Evolutionary conservation across 805 yeast species (phyloP), one percentile per base, ranked within the genome.

Genomic region (Vanderwaltozyma verrucispora): DNA sequence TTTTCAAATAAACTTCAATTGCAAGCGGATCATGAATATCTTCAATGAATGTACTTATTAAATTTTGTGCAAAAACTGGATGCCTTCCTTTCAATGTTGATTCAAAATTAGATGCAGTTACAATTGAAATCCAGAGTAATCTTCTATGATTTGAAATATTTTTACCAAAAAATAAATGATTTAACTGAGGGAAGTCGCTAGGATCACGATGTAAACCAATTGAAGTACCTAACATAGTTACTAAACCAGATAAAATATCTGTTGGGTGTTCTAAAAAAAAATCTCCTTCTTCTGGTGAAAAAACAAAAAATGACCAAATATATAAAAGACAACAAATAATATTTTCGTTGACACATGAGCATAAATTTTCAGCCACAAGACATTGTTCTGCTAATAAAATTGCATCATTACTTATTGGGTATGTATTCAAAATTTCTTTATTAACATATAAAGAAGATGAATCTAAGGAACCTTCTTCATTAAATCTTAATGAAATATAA

Each of bases 231-330:
- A 58, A 31, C 49, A 51, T 50, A 32, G 52, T 44, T 12, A 58
- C 47, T 8, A 56, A 32, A 20, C 61, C 55, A n/a, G 49, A 43
- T 2, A 59, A 44, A 12, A 55, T 48, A 42, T 55, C 63, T 2
- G 64, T 56, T 15, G 64, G 62, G 29, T 56, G 59, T 27, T 49
- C 61, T 25, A 50, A 40, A 35, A 56, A 54, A 19, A 53, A 51
- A 41, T 59, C 63, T 18, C 60, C 59, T 40, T 56, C 56, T 33
- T 59, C 62, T 1, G 64, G 62, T 1, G 64, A 52, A 35, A 55
- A 50, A 11, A 50, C 60, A 25, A 51, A 51, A 30, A 50, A 53
- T 12, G 59, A 43, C 64, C 64, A 59, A 23, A 56, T 47, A 32
- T 54, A 59, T 31, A 55, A 43, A 25, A 54, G 40, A 34, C 56